phyloP scores from a whole-genome alignment of 2,329 filamentous ascomycete species.

The Beauveria sp. region DNA sequence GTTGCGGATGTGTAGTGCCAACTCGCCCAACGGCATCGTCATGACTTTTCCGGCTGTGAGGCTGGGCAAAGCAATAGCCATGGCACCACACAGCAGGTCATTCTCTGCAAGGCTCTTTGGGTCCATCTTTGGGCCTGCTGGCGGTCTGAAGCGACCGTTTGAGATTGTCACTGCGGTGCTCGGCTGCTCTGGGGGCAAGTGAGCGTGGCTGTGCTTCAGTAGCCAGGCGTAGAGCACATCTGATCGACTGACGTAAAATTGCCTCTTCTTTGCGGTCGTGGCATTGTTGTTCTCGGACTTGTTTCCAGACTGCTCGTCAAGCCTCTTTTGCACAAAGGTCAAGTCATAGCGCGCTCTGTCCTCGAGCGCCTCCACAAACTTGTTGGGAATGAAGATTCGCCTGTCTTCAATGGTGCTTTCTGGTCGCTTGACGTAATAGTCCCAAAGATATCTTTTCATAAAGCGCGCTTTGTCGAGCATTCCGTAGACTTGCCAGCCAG shows the following conservation, averaged over 20 bases:
- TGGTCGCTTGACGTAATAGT: background rate
- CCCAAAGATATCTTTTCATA: background rate
- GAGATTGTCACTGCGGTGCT: background rate
- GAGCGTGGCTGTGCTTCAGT: slow-evolving; percentile 3
- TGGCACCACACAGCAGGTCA: background rate
- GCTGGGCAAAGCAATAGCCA: background rate
- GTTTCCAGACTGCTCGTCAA: background rate
- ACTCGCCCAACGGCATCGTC: background rate
- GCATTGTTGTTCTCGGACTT: too few relatives aligned
- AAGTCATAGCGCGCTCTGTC: background rate
- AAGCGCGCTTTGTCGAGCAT: background rate
- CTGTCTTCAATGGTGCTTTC: background rate
- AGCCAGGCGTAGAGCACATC: slow-evolving; percentile 4
- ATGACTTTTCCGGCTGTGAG: background rate
- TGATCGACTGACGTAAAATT: background rate
- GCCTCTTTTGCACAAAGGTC: background rate
- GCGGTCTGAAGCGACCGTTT: slow-evolving; percentile 2
- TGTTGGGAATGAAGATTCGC: background rate
- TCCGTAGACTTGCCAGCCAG: background rate
- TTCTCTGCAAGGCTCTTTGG: background rate
- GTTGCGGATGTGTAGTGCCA: background rate
- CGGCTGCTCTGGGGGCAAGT: background rate
- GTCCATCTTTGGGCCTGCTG: background rate
- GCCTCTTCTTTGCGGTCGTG: background rate
- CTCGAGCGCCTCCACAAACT: background rate